Base-by-base conservation (phyloP, 2,329 filamentous ascomycete species). In the Aspergillus neoniger region DNA sequence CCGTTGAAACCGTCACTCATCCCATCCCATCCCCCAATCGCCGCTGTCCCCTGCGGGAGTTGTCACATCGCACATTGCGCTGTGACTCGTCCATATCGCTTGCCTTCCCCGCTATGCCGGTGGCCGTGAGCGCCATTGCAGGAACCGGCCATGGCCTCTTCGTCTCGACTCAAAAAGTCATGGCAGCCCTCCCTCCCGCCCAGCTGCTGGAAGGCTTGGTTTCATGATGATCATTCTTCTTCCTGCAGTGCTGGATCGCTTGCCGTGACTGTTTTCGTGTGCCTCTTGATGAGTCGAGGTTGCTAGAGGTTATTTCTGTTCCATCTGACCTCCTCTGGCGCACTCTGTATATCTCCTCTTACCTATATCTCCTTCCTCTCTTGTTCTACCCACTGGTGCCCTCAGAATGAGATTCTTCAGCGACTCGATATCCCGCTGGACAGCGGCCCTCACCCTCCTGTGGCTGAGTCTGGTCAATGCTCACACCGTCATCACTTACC, bases 401-500 rank as follows among this genome's bases (percentile, higher is more conserved):
- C 44, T 28, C 68, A 71, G 41, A 54, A 77, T 77, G 74, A 57
- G 57, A 44, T 32, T 49, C 49, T 59, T 62, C 47, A 65, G 61
- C 63, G 52, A 64, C 23, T 75, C 68, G 28, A 61, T 70, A 69
- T 67, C 70, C 25, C 65, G 62, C 61, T 75, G 69, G 69, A 55
- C 69, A 15, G 61, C 66, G 12, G 54, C 72, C 59, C 41, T 77
- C 38, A 62, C 72, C 50, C 61, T 78, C 49, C 63, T 80, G 36
- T 75, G 77, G 56, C 66, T 73, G 32, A 69, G 76, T 25, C 63
- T 79, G 50, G 76, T 77, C 7, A 71, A 78, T 19, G 80, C 82
- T 50, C 91, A 96, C 75, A 90, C 85, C n/a, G 85, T 96, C 72
- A 89, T 96, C 75, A 88, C 88, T 64, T 96, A 96, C 73, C 92